phyloP scores from a whole-genome alignment of 2,329 filamentous ascomycete species.

The Stagonosporopsis tanaceti region DNA sequence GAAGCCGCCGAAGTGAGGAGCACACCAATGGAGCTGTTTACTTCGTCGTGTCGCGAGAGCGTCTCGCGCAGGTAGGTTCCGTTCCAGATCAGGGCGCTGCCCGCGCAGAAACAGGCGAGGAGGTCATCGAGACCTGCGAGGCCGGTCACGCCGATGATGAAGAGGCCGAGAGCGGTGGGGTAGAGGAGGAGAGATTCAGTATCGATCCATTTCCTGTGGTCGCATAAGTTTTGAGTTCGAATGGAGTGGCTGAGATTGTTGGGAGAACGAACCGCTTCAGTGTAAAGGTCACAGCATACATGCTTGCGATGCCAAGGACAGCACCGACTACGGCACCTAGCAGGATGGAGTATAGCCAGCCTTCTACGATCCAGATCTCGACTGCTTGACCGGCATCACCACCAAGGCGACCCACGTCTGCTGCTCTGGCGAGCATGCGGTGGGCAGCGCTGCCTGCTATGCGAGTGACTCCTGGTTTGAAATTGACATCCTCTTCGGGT shows the following conservation, averaged over 20 bases:
- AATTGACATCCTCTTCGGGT: slow-evolving; percentile 40
- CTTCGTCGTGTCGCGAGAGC: slow-evolving; percentile 65
- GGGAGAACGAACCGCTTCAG: slow-evolving; percentile 36
- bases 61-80: slow-evolving; percentile 66
- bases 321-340: slow-evolving; percentile 63
- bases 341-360: slow-evolving; percentile 66
- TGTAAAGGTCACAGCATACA: slow-evolving; percentile 56
- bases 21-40: slow-evolving; percentile 66
- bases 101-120: slow-evolving; percentile 68
- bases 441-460: slow-evolving; percentile 3
- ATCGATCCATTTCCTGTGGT: slow-evolving; percentile 57
- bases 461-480: slow-evolving; percentile 26
- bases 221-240: neutral
- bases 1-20: slow-evolving; percentile 67
- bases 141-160: slow-evolving; percentile 66
- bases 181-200: slow-evolving; percentile 63
- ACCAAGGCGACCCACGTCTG: slow-evolving; percentile 61
- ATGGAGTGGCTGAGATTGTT: too few species aligned
- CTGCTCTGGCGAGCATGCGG: slow-evolving; percentile 21
- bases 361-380: slow-evolving; percentile 67
- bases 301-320: slow-evolving; percentile 58
- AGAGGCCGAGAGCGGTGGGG: slow-evolving; percentile 58
- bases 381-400: slow-evolving; percentile 62
- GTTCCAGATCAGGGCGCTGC: slow-evolving; percentile 68
- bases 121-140: slow-evolving; percentile 67